Base-by-base conservation (phyloP, 2,329 filamentous ascomycete species). In the Paraconiothyrium sp. region DNA sequence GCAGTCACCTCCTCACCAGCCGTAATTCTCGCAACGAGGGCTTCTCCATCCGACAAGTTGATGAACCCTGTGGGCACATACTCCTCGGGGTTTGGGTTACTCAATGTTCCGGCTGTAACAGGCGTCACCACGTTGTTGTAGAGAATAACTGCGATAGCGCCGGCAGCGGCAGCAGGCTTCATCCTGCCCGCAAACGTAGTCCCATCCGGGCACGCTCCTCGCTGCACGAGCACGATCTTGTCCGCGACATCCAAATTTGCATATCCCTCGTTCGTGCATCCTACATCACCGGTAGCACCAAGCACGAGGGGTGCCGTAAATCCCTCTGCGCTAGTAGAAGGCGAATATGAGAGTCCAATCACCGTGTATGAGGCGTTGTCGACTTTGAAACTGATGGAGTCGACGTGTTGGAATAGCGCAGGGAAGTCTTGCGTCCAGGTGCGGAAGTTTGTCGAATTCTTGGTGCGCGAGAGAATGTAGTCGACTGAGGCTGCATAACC, bases 401-500 rank as follows among this genome's bases (percentile, higher is more conserved):
- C 74, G 30, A 84, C 76, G 5, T 72, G 66, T 59, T 71, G 73
- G 72, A 82, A 84, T 0, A 82, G 72, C 2, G 82, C 83, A 0
- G 82, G 78, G 63, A 86, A 85, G 57, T 84, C 79, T 55, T 85
- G 83, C 44, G 80, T 81, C 81, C 83, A 85, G 27, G 75, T 76
- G n/a, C 61, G 67, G 63, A 73, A 75, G 58, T 73, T 70, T 30
- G 68, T 70, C 11, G 80, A 76, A n/a, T 81, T 79, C 34, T 79
- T 78, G 8, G 84, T 77, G 35, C 83, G 82, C 57, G 83, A 82
- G 5, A 86, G 78, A 59, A 89, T 77, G 68, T 84, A 89, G 67
- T 89, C 85, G 20, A 85, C 75, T 0, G 86, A 88, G 1, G 85
- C 86, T 54, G 83, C 81, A 79, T 84, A 89, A 14, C 87, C 87